phyloP scores from a whole-genome alignment of 169 alveolate species.

The Plasmodium gonderi region DNA sequence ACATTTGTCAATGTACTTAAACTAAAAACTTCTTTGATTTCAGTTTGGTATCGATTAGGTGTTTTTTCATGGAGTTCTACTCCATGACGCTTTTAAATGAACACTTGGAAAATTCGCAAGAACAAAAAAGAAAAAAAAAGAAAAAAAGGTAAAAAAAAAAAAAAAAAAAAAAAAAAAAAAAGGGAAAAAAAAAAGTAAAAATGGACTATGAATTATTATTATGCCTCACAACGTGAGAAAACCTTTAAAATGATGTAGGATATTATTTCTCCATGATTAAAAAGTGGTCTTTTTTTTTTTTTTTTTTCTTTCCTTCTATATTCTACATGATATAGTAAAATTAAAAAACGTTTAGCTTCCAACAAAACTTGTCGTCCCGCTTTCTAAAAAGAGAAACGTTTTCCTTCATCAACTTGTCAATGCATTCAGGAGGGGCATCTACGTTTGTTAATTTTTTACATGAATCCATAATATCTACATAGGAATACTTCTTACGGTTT shows the following conservation, averaged over 20 bases:
- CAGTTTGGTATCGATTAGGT: neutral
- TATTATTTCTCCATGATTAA: too few species aligned
- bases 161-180: neutral
- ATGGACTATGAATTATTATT: too few species aligned
- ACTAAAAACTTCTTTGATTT: neutral
- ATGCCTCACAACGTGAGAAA: too few species aligned
- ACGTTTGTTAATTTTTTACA: slow-evolving; percentile 62
- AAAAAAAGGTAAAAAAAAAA: neutral
- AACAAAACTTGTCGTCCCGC: slow-evolving; percentile 67
- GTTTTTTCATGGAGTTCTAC: neutral
- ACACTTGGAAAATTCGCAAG: neutral
- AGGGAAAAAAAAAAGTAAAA: neutral
- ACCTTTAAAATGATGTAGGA: neutral
- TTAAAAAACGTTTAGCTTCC: slow-evolving; percentile 70
- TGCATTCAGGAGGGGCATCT: slow-evolving; percentile 73
- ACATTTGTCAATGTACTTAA: too few species aligned
- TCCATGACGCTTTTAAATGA: neutral
- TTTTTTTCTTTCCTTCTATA: neutral
- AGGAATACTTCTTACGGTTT: slow-evolving; percentile 54
- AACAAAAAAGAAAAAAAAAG: neutral
- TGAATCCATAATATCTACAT: slow-evolving; percentile 71
- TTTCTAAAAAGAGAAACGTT: slow-evolving; percentile 73
- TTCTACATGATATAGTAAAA: neutral
- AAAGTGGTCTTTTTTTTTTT: neutral
- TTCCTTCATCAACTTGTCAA: slow-evolving; percentile 70